Evolutionary conservation across 2,329 filamentous ascomycete species (phyloP).

Genomic region (Talaromyces albobiverticillius): DNA sequence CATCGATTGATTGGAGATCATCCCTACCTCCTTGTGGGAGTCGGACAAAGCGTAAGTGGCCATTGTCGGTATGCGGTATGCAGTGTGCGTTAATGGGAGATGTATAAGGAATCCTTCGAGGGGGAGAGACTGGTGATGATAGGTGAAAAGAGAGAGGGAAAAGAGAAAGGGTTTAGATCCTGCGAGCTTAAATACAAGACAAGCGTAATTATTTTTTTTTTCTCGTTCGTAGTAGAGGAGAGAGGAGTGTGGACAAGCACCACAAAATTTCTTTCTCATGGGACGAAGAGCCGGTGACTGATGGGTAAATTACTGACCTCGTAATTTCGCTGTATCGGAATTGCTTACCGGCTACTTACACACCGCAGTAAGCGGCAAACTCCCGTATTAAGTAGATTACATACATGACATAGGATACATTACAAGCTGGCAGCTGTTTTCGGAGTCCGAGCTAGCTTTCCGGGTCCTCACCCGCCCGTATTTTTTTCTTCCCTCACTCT

Average conservation of each 20-base stretch:
- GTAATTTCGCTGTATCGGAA: too few relatives aligned
- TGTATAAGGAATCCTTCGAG: slow-evolving; percentile 5
- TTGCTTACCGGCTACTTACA: background rate
- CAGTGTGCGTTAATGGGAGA: too few relatives aligned
- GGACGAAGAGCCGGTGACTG: slow-evolving; percentile 1
- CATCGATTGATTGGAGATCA: slow-evolving; percentile 13
- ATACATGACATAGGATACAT: background rate
- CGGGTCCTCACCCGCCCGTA: background rate
- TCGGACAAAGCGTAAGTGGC: slow-evolving; percentile 62
- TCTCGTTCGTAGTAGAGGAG: too few relatives aligned
- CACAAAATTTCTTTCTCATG: background rate
- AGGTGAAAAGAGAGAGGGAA: background rate
- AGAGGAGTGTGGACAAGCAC: too few relatives aligned
- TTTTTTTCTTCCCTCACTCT: background rate
- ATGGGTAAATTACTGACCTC: too few relatives aligned
- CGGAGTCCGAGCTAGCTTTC: slow-evolving; percentile 12
- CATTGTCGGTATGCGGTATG: slow-evolving; percentile 27
- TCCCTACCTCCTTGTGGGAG: slow-evolving; percentile 63
- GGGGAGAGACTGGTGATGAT: background rate
- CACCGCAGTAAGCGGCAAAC: too few relatives aligned
- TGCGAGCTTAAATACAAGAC: background rate
- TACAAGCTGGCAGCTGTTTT: slow-evolving; percentile 8
- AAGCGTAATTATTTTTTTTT: background rate
- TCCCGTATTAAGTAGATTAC: background rate
- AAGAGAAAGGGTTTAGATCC: background rate